Conservation (phyloP, 129 eudicot species). For the Deinandra increscens region DNA sequence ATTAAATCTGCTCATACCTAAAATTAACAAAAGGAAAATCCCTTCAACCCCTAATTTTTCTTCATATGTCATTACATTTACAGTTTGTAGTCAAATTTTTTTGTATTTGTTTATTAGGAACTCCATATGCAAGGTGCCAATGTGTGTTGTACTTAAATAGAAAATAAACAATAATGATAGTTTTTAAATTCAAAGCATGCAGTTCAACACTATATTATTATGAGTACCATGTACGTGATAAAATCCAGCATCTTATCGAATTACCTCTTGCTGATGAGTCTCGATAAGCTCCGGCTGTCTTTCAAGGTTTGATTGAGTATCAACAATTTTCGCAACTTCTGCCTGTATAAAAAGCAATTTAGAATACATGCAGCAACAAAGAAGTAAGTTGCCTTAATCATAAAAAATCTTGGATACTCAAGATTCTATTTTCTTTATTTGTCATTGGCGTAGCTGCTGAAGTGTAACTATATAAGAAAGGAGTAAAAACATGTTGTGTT, state of each 20-base stretch:
- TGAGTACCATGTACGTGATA: not conserved
- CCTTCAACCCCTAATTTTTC: not conserved
- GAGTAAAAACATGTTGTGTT: too few relatives aligned
- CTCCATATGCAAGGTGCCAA: not conserved
- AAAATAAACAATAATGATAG: not conserved
- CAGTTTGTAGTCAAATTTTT: not conserved
- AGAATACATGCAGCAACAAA: too few relatives aligned
- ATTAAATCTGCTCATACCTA: constrained; percentile 96
- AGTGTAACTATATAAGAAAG: too few relatives aligned
- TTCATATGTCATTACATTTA: not conserved
- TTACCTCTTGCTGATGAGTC: constrained; percentile 96
- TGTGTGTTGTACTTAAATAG: not conserved
- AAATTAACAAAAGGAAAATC: not conserved
- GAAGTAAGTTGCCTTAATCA: too few relatives aligned
- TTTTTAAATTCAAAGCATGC: constrained; percentile 6
- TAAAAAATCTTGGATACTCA: too few relatives aligned
- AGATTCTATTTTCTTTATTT: too few relatives aligned
- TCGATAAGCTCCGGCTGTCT: constrained; percentile 92
- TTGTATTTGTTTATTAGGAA: not conserved
- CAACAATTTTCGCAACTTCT: constrained; percentile 93
- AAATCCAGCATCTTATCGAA: not conserved
- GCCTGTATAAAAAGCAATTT: constrained; percentile 56
- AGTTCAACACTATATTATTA: not conserved
- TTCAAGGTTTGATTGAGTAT: constrained; percentile 81
- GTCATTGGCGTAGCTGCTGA: too few relatives aligned